A percentile compares a stretch with the other conserved stretches of the same genome.
Conservation (phyloP, 192 early-diverging fungal genomes). For the Coemansia sp. region DNA sequence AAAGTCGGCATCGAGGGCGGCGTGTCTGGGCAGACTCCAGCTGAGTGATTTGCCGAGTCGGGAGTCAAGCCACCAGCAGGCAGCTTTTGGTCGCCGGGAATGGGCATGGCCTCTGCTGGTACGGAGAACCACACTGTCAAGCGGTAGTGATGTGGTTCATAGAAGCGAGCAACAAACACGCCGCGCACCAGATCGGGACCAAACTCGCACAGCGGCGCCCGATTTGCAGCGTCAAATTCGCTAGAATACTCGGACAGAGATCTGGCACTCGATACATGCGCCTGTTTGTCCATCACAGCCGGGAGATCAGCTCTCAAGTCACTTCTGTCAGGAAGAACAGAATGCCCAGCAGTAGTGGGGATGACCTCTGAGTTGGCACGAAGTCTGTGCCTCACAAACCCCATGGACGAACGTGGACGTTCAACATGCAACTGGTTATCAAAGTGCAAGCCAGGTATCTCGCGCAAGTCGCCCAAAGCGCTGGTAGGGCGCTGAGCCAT, state of each 20-base stretch:
- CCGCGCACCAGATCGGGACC: constrained; percentile 16
- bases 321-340: neutral
- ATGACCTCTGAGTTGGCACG: constrained; percentile 5
- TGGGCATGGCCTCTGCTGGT: constrained; percentile 2
- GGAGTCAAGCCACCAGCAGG: neutral
- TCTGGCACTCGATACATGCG: neutral
- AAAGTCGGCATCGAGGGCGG: constrained; percentile 2
- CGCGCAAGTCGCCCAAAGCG: constrained; percentile 9
- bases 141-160: constrained; percentile 12
- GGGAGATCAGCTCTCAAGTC: neutral
- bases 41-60: neutral
- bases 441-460: neutral
- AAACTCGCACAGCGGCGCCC: constrained; percentile 12
- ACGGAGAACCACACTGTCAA: constrained; percentile 23
- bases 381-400: constrained; percentile 3
- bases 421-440: neutral
- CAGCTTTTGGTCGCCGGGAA: neutral
- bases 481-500: constrained; percentile 13
- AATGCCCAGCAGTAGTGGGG: neutral
- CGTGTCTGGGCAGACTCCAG: neutral
- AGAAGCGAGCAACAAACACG: constrained; percentile 16
- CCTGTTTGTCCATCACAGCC: neutral
- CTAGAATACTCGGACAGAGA: constrained; percentile 4
- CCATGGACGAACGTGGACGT: constrained; percentile 29
- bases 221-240: neutral